A percentile compares a stretch with the other conserved stretches of the same genome.
phyloP scores from a whole-genome alignment of 345 rosid species.

The Camelina laxa region DNA sequence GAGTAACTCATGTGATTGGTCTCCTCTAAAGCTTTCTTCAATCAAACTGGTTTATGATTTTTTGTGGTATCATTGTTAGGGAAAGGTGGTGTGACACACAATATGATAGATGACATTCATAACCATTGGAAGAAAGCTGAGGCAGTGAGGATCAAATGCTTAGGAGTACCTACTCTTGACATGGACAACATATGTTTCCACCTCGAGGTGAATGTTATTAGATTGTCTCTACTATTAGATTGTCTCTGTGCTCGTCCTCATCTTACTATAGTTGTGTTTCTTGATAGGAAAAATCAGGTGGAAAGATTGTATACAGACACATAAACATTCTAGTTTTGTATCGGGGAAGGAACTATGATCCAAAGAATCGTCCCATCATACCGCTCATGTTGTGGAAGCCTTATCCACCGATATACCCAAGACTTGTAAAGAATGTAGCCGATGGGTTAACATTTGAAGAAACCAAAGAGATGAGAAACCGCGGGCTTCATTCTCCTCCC shows the following conservation, averaged over 20 bases:
- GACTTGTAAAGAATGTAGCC: constrained; percentile 70
- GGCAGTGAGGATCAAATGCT: constrained; percentile 90
- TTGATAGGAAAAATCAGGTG: constrained; percentile 81
- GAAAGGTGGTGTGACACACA: constrained; percentile 89
- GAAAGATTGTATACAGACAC: constrained; percentile 65
- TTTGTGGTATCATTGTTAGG: constrained; percentile 46
- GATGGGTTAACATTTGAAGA: constrained; percentile 87
- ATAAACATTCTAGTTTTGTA: constrained; percentile 74
- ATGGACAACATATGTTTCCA: constrained; percentile 90
- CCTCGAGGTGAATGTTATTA: constrained; percentile 63
- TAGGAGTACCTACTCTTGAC: constrained; percentile 92
- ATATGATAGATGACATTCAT: constrained; percentile 90
- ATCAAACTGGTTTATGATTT: not conserved
- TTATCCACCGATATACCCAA: constrained; percentile 81
- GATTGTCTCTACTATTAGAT: too few relatives aligned
- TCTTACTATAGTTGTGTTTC: constrained; percentile 39
- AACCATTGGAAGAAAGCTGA: constrained; percentile 91
- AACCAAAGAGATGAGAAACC: constrained; percentile 81
- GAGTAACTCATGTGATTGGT: not conserved
- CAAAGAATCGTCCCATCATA: constrained; percentile 62
- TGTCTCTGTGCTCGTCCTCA: constrained; percentile 44
- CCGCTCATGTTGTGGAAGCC: constrained; percentile 98
- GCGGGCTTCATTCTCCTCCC: constrained; percentile 62
- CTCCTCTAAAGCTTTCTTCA: not conserved
- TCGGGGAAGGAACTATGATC: constrained; percentile 80